Conservation (phyloP, 257 asterid species). For the Fraxinus quadrangulata region DNA sequence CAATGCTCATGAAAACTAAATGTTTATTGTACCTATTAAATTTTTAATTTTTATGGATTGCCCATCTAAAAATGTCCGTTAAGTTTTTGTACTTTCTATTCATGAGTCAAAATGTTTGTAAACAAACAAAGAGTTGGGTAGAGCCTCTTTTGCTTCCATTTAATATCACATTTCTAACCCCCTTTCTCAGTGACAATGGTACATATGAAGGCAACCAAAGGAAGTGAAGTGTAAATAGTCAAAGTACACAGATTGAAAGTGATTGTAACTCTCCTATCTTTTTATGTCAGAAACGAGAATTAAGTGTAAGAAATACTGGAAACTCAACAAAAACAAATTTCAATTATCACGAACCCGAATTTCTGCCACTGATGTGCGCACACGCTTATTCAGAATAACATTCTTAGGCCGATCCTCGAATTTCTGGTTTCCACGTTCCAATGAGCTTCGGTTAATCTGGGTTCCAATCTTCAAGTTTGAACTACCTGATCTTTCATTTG, state of each 20-base stretch:
- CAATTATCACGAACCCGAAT: conserved; percentile 72
- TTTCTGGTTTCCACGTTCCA: conserved; percentile 61
- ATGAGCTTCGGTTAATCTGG: conserved; percentile 67
- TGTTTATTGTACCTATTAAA: conserved; percentile 6
- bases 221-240: conserved; percentile 11
- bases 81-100: neutral
- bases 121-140: neutral
- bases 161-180: neutral
- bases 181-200: conserved; percentile 16
- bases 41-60: conserved; percentile 16
- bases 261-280: conserved; percentile 3
- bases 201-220: neutral
- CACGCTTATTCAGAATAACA: conserved; percentile 64
- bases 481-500: conserved; percentile 74
- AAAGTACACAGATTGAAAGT: neutral
- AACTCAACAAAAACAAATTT: conserved; percentile 24
- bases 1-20: neutral
- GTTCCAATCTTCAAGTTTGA: conserved; percentile 67
- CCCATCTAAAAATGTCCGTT: neutral
- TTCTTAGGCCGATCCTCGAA: conserved; percentile 83
- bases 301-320: conserved; percentile 19
- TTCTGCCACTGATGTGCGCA: conserved; percentile 88
- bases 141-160: neutral
- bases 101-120: neutral
- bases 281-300: conserved; percentile 1